Conservation (phyloP, 345 rosid genomes). For the Salix udensis region DNA sequence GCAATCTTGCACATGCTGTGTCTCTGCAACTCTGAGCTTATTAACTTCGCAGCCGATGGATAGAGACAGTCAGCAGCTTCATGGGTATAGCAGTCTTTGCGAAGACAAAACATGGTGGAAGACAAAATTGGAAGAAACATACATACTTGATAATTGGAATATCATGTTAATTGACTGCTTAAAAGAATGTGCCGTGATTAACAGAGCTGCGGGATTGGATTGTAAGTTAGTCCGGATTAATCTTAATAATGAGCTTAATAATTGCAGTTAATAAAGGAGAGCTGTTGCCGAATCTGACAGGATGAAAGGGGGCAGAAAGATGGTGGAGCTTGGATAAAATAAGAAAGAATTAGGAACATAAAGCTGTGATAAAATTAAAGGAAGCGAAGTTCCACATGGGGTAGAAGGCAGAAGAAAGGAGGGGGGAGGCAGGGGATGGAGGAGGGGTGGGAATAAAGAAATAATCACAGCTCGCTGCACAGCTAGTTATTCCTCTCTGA, state of each 20-base stretch:
- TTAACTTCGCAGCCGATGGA: not conserved
- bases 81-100: conserved; percentile 6
- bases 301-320: conserved; percentile 24
- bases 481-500: not conserved
- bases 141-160: not conserved
- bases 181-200: conserved; percentile 4
- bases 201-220: conserved; percentile 10
- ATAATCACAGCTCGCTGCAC: not conserved
- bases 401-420: not conserved
- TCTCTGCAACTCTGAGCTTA: conserved; percentile 12
- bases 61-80: not conserved
- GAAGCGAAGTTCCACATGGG: conserved; percentile 19
- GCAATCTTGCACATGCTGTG: conserved; percentile 35
- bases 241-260: conserved; percentile 22
- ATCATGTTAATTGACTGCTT: not conserved
- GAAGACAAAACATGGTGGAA: conserved; percentile 22
- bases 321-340: conserved; percentile 5
- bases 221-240: not conserved
- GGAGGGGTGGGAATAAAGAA: conserved; percentile 4
- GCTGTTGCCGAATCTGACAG: conserved; percentile 12
- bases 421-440: not conserved
- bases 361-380: conserved; percentile 13
- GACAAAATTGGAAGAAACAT: not conserved
- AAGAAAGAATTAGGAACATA: conserved; percentile 10
- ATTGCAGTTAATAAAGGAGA: conserved; percentile 16